Evolutionary conservation across 306 rosid genomes (phyloP).

Genomic region (Albizia julibrissin): DNA sequence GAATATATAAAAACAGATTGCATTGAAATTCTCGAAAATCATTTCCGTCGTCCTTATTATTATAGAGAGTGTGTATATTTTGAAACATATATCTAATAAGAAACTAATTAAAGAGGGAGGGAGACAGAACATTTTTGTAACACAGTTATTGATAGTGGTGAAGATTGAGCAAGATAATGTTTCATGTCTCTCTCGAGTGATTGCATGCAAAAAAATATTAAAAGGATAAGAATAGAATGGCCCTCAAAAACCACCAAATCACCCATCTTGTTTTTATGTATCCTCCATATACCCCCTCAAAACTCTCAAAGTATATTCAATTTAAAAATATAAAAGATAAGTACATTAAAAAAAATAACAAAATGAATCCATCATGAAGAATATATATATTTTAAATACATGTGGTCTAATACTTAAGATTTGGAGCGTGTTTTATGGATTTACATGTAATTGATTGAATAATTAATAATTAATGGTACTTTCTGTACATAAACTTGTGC

Average conservation of each 20-base stretch:
- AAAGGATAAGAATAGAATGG: conserved; percentile 29
- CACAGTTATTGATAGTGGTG: conserved; percentile 3
- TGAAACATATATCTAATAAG: background rate
- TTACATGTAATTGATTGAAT: background rate
- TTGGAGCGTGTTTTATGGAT: background rate
- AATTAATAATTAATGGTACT: background rate
- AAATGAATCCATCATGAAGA: too few relatives aligned
- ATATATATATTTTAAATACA: too few relatives aligned
- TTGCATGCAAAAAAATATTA: background rate
- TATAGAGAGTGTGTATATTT: background rate
- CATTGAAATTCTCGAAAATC: background rate
- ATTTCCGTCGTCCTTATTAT: background rate
- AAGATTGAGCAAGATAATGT: background rate
- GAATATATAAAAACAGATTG: background rate
- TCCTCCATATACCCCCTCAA: background rate
- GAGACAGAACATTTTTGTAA: background rate
- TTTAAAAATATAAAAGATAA: background rate
- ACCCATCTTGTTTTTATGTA: background rate
- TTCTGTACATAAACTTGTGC: background rate
- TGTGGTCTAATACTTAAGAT: background rate
- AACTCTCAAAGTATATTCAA: background rate
- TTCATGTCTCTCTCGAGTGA: background rate
- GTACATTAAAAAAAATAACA: background rate
- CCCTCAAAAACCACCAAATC: background rate
- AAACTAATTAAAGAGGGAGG: background rate